Base-by-base conservation (phyloP, 768 basidiomycete species). In the Kwoniella mangroviensis region DNA sequence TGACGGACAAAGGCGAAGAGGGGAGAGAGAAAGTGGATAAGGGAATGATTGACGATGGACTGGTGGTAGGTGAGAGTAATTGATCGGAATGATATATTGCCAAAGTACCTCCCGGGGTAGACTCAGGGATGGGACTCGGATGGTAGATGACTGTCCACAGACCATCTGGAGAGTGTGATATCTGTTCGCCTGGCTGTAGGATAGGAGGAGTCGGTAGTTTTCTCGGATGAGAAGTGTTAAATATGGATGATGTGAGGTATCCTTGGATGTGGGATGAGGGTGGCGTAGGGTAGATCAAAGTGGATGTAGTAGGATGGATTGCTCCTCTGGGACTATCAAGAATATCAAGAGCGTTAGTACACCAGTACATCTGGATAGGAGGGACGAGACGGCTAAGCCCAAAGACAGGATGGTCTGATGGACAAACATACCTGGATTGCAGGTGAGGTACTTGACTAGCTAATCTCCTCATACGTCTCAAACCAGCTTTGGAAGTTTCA, bases 401-500 rank as follows among this genome's bases (percentile, higher is more conserved):
- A 54, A 15, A 7, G 21, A 55, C 19, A 66, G 24, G 17, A 56
- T 24, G 42, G 19, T n/a, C 9, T 12, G 62, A n/a, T 42, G n/a
- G 21, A 45, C 22, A 28, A 21, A 63, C 65, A 54, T 57, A 72
- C 70, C 52, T 58, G 21, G 58, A 67, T 11, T 15, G n/a, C 4
- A 70, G n/a, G 24, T 15, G 15, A 41, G 67, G 62, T 52, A 55
- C 12, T 42, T 64, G 28, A 49, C 70, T 53, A 21, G 63, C 42
- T 7, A 78, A 63, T 40, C 54, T 55, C 17, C 67, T 24, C 76
- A 78, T 78, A 22, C 76, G 59, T 49, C 67, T 60, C 41, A 73
- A 58, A 0, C 76, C 76, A 49, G 71, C 72, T 66, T 68, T 75
- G 28, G 76, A 78, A 4, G 68, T 73, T 62, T 78, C 76, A 12